Conservation (phyloP, 2,329 filamentous ascomycete genomes). For the Conoideocrella luteorostrata region DNA sequence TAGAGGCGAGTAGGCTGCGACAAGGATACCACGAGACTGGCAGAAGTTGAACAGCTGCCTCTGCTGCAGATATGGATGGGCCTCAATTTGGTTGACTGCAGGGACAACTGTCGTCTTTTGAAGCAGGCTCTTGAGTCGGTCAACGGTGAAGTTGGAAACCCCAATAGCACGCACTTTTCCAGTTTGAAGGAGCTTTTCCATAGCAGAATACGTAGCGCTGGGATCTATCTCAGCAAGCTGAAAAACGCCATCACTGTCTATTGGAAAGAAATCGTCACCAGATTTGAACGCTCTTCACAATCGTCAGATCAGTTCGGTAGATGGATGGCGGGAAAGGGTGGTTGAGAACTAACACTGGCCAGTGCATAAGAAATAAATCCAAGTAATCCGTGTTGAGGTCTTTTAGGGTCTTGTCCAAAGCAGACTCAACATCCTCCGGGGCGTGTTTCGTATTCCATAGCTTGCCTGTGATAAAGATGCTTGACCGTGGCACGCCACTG, state of each 20-base stretch:
- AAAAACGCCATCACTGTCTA: not conserved
- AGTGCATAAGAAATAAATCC: not conserved
- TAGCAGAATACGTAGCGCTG: conserved; percentile 11
- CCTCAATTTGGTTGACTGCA: not conserved
- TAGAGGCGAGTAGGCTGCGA: not conserved
- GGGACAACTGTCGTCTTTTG: conserved; percentile 39
- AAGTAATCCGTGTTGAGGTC: not conserved
- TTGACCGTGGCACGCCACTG: not conserved
- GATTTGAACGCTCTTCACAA: not conserved
- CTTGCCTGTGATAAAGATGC: not conserved
- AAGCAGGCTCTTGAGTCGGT: conserved; percentile 71
- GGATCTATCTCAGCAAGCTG: not conserved
- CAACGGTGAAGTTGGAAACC: conserved; percentile 79
- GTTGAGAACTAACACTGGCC: not conserved
- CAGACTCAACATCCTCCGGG: not conserved
- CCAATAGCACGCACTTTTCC: conserved; percentile 75
- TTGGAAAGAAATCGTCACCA: not conserved
- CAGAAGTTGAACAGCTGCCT: not conserved
- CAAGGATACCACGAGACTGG: not conserved
- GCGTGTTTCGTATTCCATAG: not conserved
- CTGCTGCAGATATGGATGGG: not conserved
- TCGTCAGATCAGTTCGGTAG: too few species aligned
- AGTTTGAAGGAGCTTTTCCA: conserved; percentile 61
- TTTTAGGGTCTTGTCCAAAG: not conserved
- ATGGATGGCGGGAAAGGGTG: too few species aligned